Base-by-base conservation (phyloP, 2,329 filamentous ascomycete species). In the Aspergillus floridensis region DNA sequence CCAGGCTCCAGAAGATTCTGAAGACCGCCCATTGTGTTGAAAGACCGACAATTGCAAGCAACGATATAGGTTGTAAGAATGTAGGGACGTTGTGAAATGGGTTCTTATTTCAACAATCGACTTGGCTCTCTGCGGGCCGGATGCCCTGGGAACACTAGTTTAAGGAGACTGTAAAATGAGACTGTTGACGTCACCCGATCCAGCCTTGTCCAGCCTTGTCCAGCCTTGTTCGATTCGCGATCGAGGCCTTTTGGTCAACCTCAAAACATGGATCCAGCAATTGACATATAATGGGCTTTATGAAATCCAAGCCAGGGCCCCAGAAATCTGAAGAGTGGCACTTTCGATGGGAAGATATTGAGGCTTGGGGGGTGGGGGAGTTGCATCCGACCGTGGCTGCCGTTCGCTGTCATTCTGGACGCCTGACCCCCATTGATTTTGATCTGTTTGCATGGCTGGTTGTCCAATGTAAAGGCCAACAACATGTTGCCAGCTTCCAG, bases 1-100 rank as follows among this genome's bases (percentile, higher is more conserved):
- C 53, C 64, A n/a, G 64, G 64, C 32, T 66, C 64, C 21, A 66
- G 41, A 19, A 66, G 29, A 49, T 62, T 65, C 32, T 58, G 48
- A 8, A 63, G 55, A 2, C 16, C 38, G 10, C 59, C 59, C 63
- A 65, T 65, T 46, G 26, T 26, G n/a, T 21, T 24, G 16, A 22
- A 32, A 44, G 19, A 35, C 21, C n/a, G 31, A 44, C 38, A 16
- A 6, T 44, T 3, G 38, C 32, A 19, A n/a, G 38, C 38, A 44
- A 14, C 14, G 38, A 44, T 16, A 44, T 44, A 19, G 6, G 38
- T 44, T 44, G 38, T 44, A 19, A 44, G 7, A 8, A 44, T 44
- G 38, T 14, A 44, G 14, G 38, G 32, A 19, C 14, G 38, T 14
- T 14, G 19, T 16, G 38, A 44, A 44, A 4, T 44, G 38, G 26